Evolutionary conservation across 495 filamentous ascomycete genomes (phyloP).

Genomic region (Penicillium simplicissimum): DNA sequence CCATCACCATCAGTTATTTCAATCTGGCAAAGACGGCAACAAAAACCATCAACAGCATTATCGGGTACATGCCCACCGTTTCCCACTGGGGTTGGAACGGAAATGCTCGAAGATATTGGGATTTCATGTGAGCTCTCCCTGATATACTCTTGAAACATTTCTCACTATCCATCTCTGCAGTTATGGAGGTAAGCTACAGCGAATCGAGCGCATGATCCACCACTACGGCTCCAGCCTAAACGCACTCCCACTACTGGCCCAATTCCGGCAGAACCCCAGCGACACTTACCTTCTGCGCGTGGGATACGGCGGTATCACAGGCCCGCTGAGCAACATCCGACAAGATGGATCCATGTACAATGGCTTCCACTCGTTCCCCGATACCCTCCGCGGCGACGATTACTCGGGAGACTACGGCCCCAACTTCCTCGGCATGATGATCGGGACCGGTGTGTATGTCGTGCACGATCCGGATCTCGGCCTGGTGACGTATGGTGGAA

Average conservation of each 20-base stretch:
- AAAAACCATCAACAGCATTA: slow-evolving; percentile 51
- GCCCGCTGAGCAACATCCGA: slow-evolving; percentile 52
- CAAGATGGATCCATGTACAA: slow-evolving; percentile 49
- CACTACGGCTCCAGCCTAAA: slow-evolving; percentile 58
- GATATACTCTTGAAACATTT: too few relatives aligned
- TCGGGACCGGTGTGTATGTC: slow-evolving; percentile 47
- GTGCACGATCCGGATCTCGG: slow-evolving; percentile 42
- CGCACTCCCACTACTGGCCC: slow-evolving; percentile 47
- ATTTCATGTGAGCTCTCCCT: slow-evolving; percentile 34
- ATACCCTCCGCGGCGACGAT: slow-evolving; percentile 51
- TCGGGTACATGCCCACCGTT: slow-evolving; percentile 52
- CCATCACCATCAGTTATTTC: slow-evolving; percentile 38
- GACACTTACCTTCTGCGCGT: slow-evolving; percentile 43
- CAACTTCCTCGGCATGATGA: slow-evolving; percentile 45
- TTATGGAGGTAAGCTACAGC: slow-evolving; percentile 47
- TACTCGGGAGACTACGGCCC: slow-evolving; percentile 57
- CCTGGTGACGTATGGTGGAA: slow-evolving; percentile 45
- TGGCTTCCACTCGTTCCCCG: slow-evolving; percentile 53
- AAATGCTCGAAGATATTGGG: slow-evolving; percentile 56
- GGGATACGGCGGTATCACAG: slow-evolving; percentile 49
- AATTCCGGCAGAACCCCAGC: slow-evolving; percentile 42
- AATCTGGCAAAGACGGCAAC: slow-evolving; percentile 36
- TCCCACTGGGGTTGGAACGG: slow-evolving; percentile 58
- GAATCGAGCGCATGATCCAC: slow-evolving; percentile 56
- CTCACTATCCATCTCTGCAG: slow-evolving; percentile 7